phyloP scores from a whole-genome alignment of 208 protist genomes.

The Angomonas ambiguus region DNA sequence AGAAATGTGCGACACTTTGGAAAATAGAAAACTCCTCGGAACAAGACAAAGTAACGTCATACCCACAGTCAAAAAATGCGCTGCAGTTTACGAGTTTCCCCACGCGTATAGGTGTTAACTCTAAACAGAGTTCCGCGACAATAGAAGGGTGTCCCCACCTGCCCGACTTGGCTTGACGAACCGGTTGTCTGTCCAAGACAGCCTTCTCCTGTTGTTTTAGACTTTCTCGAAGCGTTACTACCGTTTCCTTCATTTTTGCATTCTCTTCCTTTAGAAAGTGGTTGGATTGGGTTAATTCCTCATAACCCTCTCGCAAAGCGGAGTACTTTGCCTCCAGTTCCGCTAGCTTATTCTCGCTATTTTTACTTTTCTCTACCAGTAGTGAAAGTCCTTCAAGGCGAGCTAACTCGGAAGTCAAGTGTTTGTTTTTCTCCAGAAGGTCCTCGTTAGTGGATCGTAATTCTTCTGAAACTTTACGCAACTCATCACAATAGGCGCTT shows the following conservation, averaged over 20 bases:
- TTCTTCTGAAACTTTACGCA: background rate
- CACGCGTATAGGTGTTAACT: background rate
- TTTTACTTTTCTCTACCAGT: too few relatives aligned
- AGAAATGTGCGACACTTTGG: slow-evolving; percentile 35
- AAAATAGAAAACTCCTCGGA: slow-evolving; percentile 37
- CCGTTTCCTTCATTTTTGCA: background rate
- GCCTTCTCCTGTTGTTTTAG: background rate
- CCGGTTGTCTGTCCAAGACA: background rate
- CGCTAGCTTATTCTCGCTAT: too few relatives aligned
- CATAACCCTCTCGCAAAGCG: too few relatives aligned
- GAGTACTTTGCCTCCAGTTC: too few relatives aligned
- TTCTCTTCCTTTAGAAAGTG: too few relatives aligned
- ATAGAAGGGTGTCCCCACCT: background rate
- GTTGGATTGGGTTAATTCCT: too few relatives aligned
- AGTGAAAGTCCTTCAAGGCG: background rate
- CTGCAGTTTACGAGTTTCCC: slow-evolving; percentile 10
- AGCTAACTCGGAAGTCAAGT: too few relatives aligned
- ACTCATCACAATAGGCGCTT: background rate
- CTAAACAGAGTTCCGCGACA: background rate
- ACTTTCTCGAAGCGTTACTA: background rate
- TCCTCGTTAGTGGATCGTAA: background rate
- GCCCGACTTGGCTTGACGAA: background rate
- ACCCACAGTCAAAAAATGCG: slow-evolving; percentile 26
- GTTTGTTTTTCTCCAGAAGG: background rate
- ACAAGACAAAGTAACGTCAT: slow-evolving; percentile 22